These are phyloP conservation scores for Trichoderma gamsii DNA, from an alignment of 495 filamentous ascomycete genomes.

Conservation along the genomic window DNA sequence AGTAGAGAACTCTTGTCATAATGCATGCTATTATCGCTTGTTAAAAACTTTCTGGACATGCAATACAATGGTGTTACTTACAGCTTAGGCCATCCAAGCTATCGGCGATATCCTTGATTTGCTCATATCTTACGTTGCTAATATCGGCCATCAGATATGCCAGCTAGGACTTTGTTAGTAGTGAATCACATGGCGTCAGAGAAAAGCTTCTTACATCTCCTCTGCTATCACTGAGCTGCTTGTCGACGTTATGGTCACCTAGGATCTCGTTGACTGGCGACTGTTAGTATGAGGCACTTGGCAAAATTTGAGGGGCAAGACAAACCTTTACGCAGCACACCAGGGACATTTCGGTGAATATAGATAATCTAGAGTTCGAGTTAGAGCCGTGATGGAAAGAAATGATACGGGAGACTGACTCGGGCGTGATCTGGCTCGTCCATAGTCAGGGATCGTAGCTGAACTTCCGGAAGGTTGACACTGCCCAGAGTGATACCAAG, in stretches of 20 bases:
- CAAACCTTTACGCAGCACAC: conserved; percentile 70
- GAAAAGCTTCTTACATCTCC: conserved; percentile 58
- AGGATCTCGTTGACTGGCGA: conserved; percentile 80
- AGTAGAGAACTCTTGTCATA: conserved; percentile 84
- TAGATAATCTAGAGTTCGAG: conserved; percentile 62
- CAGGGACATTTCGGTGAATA: conserved; percentile 92
- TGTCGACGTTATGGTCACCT: conserved; percentile 93
- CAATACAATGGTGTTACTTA: conserved; percentile 38
- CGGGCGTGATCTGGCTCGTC: conserved; percentile 84
- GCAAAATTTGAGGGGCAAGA: neutral
- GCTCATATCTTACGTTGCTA: conserved; percentile 67
- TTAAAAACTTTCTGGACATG: conserved; percentile 3
- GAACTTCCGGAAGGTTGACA: conserved; percentile 94
- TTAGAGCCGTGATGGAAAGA: neutral
- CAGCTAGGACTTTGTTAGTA: conserved; percentile 42
- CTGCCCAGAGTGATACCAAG: conserved; percentile 82
- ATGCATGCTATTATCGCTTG: conserved; percentile 57
- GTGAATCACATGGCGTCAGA: neutral
- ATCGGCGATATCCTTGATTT: conserved; percentile 81
- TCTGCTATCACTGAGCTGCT: conserved; percentile 93
- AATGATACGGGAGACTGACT: conserved; percentile 35
- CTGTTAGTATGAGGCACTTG: conserved; percentile 20
- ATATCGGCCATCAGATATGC: conserved; percentile 99
- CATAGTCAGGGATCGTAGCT: conserved; percentile 75
- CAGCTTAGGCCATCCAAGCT: conserved; percentile 74